A percentile compares a stretch with the other conserved stretches of the same genome.
Conservation (phyloP, 371 early-diverging fungal genomes). For the Nematocida sp. region DNA sequence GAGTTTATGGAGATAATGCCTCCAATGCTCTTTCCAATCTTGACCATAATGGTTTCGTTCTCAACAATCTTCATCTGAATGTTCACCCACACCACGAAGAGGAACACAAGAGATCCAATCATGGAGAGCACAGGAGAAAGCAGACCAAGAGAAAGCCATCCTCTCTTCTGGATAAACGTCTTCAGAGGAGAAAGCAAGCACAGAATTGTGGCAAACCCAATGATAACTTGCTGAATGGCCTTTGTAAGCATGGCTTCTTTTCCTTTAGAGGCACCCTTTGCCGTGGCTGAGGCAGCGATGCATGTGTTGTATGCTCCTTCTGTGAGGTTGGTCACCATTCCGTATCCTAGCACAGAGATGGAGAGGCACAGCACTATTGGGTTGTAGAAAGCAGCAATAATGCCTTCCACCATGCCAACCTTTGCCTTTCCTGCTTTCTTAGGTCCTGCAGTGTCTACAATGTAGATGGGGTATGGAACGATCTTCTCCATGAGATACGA, state of each 20-base stretch:
- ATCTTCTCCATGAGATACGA: conserved; percentile 56
- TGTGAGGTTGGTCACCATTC: conserved; percentile 59
- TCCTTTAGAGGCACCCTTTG: conserved; percentile 46
- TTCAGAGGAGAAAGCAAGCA: conserved; percentile 61
- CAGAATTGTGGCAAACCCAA: conserved; percentile 54
- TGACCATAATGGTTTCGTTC: conserved; percentile 3
- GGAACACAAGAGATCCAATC: conserved; percentile 11
- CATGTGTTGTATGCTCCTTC: conserved; percentile 60
- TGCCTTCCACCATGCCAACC: conserved; percentile 56
- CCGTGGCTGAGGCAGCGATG: background rate
- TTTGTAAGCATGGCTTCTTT: conserved; percentile 51
- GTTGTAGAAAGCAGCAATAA: conserved; percentile 60
- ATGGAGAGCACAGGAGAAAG: conserved; percentile 58
- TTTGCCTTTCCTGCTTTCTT: conserved; percentile 58
- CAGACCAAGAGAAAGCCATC: conserved; percentile 59
- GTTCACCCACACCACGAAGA: conserved; percentile 21
- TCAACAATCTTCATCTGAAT: background rate
- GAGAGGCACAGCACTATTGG: conserved; percentile 60
- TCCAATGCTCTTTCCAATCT: conserved; percentile 1
- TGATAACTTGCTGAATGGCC: conserved; percentile 56
- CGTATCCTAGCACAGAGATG: conserved; percentile 62
- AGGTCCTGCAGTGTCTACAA: conserved; percentile 12
- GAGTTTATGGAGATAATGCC: background rate
- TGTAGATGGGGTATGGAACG: conserved; percentile 57
- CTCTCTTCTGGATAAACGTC: conserved; percentile 54